Base-by-base conservation (phyloP, 768 basidiomycete species). In the Tylopilus cervinicoccineus region DNA sequence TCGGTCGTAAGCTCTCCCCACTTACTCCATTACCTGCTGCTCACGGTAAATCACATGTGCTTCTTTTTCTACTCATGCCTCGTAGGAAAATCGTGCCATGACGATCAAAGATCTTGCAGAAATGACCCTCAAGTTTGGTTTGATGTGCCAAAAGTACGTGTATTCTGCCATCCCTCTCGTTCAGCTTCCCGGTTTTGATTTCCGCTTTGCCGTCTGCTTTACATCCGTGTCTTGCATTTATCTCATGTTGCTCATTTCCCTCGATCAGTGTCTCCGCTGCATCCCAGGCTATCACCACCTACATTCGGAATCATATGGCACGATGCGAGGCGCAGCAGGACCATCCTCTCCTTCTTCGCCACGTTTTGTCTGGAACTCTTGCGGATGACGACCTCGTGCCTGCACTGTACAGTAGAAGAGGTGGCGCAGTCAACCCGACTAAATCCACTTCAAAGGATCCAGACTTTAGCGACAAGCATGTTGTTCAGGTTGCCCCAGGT, bases 41-140 rank as follows among this genome's bases (percentile, higher is more conserved):
- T 51, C 51, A 49, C 56, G 41, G n/a, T 51, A 47, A 43, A 52
- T 33, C 40, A 48, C 59, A 53, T 60, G 43, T 56, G 50, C 17
- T 44, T 54, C 43, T 55, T 42, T 52, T 44, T 38, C 27, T 20
- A 12, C n/a, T n/a, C n/a, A 34, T 31, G 23, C 51, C 32, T 11
- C 34, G 19, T 47, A 88, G 85, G 79, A 84, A 60, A 90, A 90
- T 67, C 80, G 85, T 41, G 87, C 87, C 39, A 86, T 88, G 82
- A 89, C 87, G 34, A 84, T 89, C 70, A 90, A 89, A 65, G 87
- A 90, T 70, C 79, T 90, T 45, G 82, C 88, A 27, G 84, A 88
- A 57, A 78, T 82, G 70, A 76, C 80, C 31, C 73, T 81, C 53
- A 71, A 70, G 52, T 78, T 74, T 58, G 87, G 87, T 43, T 73